phyloP scores from a whole-genome alignment of 2,329 filamentous ascomycete genomes.

The Calonectria pteridis region DNA sequence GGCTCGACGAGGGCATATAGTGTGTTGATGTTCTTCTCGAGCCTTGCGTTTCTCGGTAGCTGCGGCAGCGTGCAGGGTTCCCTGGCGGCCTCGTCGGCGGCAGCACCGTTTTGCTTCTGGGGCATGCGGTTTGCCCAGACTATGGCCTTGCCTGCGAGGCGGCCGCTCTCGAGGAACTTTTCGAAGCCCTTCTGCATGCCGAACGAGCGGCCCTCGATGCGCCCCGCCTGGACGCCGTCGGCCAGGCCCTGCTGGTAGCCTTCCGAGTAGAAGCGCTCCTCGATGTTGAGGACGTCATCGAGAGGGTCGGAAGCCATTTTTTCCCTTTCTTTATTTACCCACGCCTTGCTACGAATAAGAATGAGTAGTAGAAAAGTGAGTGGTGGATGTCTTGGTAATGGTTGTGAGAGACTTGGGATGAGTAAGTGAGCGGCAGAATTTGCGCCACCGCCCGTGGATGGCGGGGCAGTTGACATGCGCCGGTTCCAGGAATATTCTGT shows the following conservation, averaged over 20 bases:
- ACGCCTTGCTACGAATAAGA: not conserved
- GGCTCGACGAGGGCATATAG: constrained; percentile 85
- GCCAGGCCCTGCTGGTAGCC: constrained; percentile 81
- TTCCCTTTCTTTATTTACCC: constrained; percentile 11
- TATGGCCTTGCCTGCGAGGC: constrained; percentile 80
- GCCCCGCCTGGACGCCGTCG: constrained; percentile 83
- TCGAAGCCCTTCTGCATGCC: constrained; percentile 94
- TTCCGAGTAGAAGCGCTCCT: constrained; percentile 81
- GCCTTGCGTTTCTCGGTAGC: constrained; percentile 71
- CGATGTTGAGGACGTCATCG: constrained; percentile 69
- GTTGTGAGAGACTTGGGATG: constrained; percentile 26
- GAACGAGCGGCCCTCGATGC: constrained; percentile 89
- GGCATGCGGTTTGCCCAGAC: constrained; percentile 85
- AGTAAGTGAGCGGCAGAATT: constrained; percentile 46
- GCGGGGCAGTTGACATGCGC: constrained; percentile 38
- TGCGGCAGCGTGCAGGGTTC: constrained; percentile 48
- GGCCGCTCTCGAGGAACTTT: constrained; percentile 87
- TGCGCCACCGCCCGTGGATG: constrained; percentile 44
- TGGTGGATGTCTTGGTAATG: constrained; percentile 15
- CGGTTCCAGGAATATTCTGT: not conserved
- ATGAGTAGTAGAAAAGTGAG: not conserved
- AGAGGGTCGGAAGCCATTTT: constrained; percentile 62
- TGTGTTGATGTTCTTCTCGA: constrained; percentile 81
- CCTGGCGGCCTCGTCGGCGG: not conserved
- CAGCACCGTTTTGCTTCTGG: constrained; percentile 26